Percentiles rank a stretch among this genome's conserved stretches.
phyloP scores from a whole-genome alignment of 805 yeast species.

The Saccharomycopsis fermentans region DNA sequence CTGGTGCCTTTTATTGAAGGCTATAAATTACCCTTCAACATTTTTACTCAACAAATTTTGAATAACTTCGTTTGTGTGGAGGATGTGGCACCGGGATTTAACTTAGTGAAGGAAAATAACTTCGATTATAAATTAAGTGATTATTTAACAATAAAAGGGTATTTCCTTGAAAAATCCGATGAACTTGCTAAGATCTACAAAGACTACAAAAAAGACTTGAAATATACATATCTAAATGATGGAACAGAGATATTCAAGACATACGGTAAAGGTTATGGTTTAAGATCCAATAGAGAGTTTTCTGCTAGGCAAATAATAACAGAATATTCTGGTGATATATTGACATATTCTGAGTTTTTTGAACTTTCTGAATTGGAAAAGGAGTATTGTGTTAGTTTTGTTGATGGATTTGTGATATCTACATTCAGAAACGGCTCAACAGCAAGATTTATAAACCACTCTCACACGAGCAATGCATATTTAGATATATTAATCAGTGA shows the following conservation, averaged over 20 bases:
- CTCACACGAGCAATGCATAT: slow-evolving; percentile 37
- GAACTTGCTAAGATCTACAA: not conserved
- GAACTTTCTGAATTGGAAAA: slow-evolving; percentile 26
- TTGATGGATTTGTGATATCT: slow-evolving; percentile 35
- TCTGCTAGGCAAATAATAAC: slow-evolving; percentile 31
- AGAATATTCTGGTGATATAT: slow-evolving; percentile 42
- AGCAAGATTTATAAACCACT: slow-evolving; percentile 42
- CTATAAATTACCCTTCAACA: slow-evolving; percentile 5
- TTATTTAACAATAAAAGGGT: not conserved
- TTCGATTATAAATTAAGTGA: not conserved
- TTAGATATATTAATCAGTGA: slow-evolving; percentile 41
- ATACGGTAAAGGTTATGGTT: slow-evolving; percentile 34
- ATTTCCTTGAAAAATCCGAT: not conserved
- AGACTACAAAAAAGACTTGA: not conserved
- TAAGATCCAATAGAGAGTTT: slow-evolving; percentile 30
- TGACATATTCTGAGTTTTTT: slow-evolving; percentile 31
- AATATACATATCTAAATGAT: not conserved
- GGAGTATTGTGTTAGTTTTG: slow-evolving; percentile 34
- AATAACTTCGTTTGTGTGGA: not conserved
- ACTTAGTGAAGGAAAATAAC: not conserved
- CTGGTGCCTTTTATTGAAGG: not conserved
- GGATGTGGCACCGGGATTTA: not conserved
- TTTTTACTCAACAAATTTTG: slow-evolving; percentile 1
- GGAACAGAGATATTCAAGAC: slow-evolving; percentile 29
- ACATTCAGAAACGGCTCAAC: slow-evolving; percentile 36